A percentile compares a stretch with the other conserved stretches of the same genome.
phyloP scores from a whole-genome alignment of 192 early-diverging fungal genomes.

The Gaertneriomyces semiglobifer region DNA sequence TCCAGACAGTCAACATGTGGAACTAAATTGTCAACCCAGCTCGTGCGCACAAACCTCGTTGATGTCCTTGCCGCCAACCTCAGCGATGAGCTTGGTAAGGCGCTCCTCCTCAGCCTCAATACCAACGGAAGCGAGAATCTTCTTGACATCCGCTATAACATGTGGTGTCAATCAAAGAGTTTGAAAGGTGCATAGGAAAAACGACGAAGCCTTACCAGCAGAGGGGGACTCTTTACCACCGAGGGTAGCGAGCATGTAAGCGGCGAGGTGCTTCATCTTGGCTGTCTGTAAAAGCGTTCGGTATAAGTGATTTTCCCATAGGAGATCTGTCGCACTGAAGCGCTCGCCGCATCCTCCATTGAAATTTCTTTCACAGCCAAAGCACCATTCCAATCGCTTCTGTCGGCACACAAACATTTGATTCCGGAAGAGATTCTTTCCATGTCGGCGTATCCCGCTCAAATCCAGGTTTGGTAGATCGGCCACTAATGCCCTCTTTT shows the following conservation, averaged over 20 bases:
- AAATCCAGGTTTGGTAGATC: no score
- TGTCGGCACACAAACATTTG: neutral
- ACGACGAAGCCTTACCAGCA: constrained; percentile 25
- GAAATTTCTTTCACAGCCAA: neutral
- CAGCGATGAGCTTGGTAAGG: constrained; percentile 70
- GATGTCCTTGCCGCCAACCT: constrained; percentile 86
- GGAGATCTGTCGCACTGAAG: neutral
- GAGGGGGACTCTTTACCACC: constrained; percentile 81
- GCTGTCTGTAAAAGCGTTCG: neutral
- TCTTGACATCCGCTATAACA: constrained; percentile 61
- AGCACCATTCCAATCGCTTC: neutral
- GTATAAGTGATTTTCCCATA: neutral
- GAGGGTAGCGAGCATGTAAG: constrained; percentile 91
- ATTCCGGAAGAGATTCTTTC: neutral
- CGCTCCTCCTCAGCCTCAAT: constrained; percentile 84
- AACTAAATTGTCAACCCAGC: neutral
- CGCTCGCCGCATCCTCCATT: neutral
- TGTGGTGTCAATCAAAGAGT: no score
- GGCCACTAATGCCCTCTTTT: no score
- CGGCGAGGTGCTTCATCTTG: constrained; percentile 95
- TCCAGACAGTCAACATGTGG: constrained; percentile 5
- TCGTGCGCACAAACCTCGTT: constrained; percentile 57
- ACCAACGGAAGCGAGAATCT: constrained; percentile 85
- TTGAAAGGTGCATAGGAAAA: no score
- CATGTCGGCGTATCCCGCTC: no score